These are phyloP conservation scores for Tinospora cordifolia DNA, from an alignment of 164 flowering plant genomes.

Conservation along the genomic window DNA sequence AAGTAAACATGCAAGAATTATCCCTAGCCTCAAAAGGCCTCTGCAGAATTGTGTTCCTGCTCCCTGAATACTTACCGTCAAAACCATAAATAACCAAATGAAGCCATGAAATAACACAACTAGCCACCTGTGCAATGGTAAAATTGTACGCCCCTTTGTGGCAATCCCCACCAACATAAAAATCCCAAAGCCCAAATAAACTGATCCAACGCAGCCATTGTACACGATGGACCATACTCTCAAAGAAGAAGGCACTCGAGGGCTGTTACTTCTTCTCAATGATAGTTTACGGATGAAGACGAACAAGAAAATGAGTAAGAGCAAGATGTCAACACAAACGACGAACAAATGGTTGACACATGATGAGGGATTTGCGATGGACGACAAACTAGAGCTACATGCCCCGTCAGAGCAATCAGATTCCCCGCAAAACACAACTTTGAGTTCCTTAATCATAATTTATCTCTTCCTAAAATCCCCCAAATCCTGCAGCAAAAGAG, in stretches of 20 bases:
- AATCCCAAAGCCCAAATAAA: conserved; percentile 33
- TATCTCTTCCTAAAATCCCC: neutral
- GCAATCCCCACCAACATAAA: conserved; percentile 29
- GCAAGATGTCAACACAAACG: conserved; percentile 33
- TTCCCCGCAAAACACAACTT: conserved; percentile 36
- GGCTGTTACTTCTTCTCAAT: conserved; percentile 10
- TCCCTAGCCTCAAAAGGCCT: conserved; percentile 23
- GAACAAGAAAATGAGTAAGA: conserved; percentile 28
- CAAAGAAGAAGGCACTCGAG: conserved; percentile 10
- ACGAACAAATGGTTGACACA: conserved; percentile 37
- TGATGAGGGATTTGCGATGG: conserved; percentile 25
- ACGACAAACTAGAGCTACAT: conserved; percentile 18
- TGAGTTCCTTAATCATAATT: conserved; percentile 10
- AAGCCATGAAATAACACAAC: conserved; percentile 40
- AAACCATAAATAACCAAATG: conserved; percentile 35
- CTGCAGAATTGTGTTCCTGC: conserved; percentile 14
- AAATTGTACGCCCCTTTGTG: conserved; percentile 9
- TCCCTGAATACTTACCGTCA: conserved; percentile 25
- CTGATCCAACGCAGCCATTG: conserved; percentile 36
- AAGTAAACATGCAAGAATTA: conserved; percentile 30
- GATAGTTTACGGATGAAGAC: conserved; percentile 16
- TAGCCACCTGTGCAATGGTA: conserved; percentile 44
- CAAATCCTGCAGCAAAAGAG: neutral
- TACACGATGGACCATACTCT: conserved; percentile 24
- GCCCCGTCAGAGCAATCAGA: conserved; percentile 17